Percentiles rank a stretch among this genome's conserved stretches.
Evolutionary conservation across 495 filamentous ascomycete genomes (phyloP).

Genomic region (Clavariopsis aquatica): DNA sequence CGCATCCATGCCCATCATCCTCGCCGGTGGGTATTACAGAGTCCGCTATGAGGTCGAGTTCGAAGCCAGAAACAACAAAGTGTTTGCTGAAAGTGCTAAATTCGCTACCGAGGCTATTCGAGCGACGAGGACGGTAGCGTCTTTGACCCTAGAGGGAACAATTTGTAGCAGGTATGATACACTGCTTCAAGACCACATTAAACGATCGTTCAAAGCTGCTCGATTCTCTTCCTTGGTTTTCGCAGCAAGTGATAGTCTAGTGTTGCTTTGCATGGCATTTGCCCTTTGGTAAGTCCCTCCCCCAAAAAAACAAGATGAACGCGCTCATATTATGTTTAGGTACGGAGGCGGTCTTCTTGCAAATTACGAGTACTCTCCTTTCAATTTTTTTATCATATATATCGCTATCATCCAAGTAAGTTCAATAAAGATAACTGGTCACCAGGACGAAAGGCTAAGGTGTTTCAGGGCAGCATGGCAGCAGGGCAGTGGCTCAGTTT

Average conservation of each 20-base stretch:
- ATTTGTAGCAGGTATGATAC: constrained; percentile 15
- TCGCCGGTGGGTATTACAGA: constrained; percentile 77
- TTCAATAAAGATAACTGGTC: neutral
- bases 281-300: constrained; percentile 77
- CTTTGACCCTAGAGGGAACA: constrained; percentile 8
- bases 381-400: constrained; percentile 21
- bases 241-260: constrained; percentile 72
- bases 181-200: constrained; percentile 5
- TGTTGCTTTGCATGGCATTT: constrained; percentile 78
- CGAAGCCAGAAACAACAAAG: constrained; percentile 3
- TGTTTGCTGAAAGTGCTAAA: constrained; percentile 11
- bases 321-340: neutral
- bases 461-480: constrained; percentile 5
- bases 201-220: constrained; percentile 40
- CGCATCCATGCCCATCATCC: constrained; percentile 16
- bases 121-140: constrained; percentile 12
- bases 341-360: constrained; percentile 52
- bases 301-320: neutral
- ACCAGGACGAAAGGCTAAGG: neutral
- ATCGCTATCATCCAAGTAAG: constrained; percentile 11
- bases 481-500: constrained; percentile 20
- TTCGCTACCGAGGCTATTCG: constrained; percentile 18
- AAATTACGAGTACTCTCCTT: neutral
- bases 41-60: constrained; percentile 52
- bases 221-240: constrained; percentile 70